Conservation (phyloP, 1,284 basidiomycete species). For the Austroboletus niveus region DNA sequence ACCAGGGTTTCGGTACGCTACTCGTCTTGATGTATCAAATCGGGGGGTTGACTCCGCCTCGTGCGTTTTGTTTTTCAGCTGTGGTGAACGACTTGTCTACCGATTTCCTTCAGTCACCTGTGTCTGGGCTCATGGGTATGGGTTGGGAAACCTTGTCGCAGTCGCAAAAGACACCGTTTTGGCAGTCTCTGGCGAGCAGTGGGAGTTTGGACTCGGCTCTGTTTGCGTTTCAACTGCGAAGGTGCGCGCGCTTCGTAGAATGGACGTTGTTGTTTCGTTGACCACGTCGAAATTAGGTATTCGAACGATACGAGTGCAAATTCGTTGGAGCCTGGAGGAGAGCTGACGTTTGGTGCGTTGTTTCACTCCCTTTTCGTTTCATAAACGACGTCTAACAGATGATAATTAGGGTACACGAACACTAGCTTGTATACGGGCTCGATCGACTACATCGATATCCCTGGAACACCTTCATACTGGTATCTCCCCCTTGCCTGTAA, state of each 20-base stretch:
- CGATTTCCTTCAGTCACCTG: constrained; percentile 15
- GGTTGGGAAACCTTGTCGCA: constrained; percentile 27
- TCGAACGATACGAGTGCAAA: constrained; percentile 20
- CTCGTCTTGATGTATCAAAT: neutral
- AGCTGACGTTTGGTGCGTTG: constrained; percentile 27
- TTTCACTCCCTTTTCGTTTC: neutral
- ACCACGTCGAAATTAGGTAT: constrained; percentile 18
- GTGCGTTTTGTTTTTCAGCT: constrained; percentile 7
- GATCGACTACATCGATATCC: constrained; percentile 36
- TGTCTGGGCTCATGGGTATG: constrained; percentile 30
- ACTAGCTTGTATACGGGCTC: constrained; percentile 38
- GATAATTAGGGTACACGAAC: constrained; percentile 38
- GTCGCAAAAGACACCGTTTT: constrained; percentile 40
- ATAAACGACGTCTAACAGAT: constrained; percentile 9
- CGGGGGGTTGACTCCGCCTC: constrained; percentile 1
- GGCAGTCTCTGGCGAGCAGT: constrained; percentile 42
- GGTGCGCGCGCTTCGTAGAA: constrained; percentile 19
- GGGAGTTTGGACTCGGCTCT: constrained; percentile 35
- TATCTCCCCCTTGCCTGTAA: constrained; percentile 26
- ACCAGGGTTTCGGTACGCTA: constrained; percentile 41
- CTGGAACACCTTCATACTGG: constrained; percentile 30
- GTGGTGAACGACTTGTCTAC: constrained; percentile 18
- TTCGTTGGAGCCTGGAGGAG: constrained; percentile 30
- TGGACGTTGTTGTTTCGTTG: neutral
- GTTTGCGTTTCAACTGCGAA: constrained; percentile 38